These are phyloP conservation scores for Manihot esculenta DNA, from an alignment of 441 rosid species.

Conservation along the genomic window DNA sequence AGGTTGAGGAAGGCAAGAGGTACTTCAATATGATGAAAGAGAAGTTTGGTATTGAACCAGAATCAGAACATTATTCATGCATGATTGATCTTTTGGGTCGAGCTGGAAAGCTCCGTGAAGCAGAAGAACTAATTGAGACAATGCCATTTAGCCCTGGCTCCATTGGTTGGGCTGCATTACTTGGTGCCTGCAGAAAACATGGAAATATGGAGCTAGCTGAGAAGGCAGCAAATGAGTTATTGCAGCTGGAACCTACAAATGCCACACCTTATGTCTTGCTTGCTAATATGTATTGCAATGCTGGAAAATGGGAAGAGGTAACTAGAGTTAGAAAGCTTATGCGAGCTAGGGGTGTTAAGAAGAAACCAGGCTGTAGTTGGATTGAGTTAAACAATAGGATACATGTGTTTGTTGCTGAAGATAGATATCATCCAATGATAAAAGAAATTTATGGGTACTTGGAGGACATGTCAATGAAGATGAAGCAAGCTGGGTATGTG, in stretches of 20 bases:
- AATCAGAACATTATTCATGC: slow-evolving; percentile 82
- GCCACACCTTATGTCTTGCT: slow-evolving; percentile 81
- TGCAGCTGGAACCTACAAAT: slow-evolving; percentile 63
- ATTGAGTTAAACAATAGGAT: slow-evolving; percentile 59
- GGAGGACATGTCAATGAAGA: slow-evolving; percentile 61
- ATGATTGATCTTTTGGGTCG: slow-evolving; percentile 84
- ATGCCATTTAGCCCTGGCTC: slow-evolving; percentile 70
- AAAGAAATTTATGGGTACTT: slow-evolving; percentile 49
- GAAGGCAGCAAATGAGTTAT: slow-evolving; percentile 61
- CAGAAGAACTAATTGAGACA: slow-evolving; percentile 61
- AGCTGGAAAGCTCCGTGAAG: slow-evolving; percentile 78
- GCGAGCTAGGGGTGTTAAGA: slow-evolving; percentile 72
- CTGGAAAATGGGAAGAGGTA: slow-evolving; percentile 71
- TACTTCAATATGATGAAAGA: slow-evolving; percentile 69
- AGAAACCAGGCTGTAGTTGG: slow-evolving; percentile 93
- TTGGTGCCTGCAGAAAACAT: slow-evolving; percentile 72
- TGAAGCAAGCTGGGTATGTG: slow-evolving; percentile 66
- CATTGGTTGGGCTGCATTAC: slow-evolving; percentile 77
- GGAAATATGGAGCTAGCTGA: slow-evolving; percentile 61
- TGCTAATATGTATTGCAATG: slow-evolving; percentile 66
- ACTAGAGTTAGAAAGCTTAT: slow-evolving; percentile 62
- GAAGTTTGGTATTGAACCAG: slow-evolving; percentile 69
- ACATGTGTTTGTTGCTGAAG: slow-evolving; percentile 81
- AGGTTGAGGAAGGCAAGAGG: slow-evolving; percentile 55
- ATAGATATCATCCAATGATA: slow-evolving; percentile 76